These are phyloP conservation scores for Diaporthe sp. DNA, from an alignment of 2,329 filamentous ascomycete species.

Conservation along the genomic window DNA sequence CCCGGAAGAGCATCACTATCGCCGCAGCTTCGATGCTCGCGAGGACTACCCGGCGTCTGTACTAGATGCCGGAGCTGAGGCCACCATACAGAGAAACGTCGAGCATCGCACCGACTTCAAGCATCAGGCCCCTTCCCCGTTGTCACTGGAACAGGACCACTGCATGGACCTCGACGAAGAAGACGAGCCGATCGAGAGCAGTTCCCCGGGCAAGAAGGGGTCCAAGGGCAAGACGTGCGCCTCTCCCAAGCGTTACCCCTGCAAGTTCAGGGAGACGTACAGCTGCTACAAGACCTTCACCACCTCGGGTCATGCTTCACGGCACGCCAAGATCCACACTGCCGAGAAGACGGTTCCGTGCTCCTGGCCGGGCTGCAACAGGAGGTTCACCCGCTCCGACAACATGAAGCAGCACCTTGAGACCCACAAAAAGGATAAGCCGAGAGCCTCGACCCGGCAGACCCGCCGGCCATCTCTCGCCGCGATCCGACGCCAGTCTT, in stretches of 20 bases:
- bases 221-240: constrained; percentile 39
- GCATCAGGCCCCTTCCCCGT: constrained; percentile 17
- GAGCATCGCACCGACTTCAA: constrained; percentile 22
- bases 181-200: constrained; percentile 53
- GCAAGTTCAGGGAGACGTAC: constrained; percentile 78
- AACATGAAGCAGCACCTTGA: constrained; percentile 91
- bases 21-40: constrained; percentile 23
- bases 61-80: constrained; percentile 10
- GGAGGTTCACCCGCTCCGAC: constrained; percentile 85
- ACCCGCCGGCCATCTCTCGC: constrained; percentile 46
- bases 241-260: constrained; percentile 78
- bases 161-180: constrained; percentile 56
- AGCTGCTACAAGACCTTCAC: constrained; percentile 86
- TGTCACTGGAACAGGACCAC: neutral
- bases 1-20: constrained; percentile 35
- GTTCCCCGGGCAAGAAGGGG: constrained; percentile 34
- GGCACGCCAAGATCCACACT: constrained; percentile 87
- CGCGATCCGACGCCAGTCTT: constrained; percentile 44
- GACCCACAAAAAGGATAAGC: constrained; percentile 79
- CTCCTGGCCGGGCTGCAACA: constrained; percentile 70
- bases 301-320: constrained; percentile 87
- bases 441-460: constrained; percentile 55
- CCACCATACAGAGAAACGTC: neutral
- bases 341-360: constrained; percentile 82
- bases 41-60: constrained; percentile 25